Evolutionary conservation across 2,329 filamentous ascomycete species (phyloP).

Genomic region (Cyclaneusma minus): DNA sequence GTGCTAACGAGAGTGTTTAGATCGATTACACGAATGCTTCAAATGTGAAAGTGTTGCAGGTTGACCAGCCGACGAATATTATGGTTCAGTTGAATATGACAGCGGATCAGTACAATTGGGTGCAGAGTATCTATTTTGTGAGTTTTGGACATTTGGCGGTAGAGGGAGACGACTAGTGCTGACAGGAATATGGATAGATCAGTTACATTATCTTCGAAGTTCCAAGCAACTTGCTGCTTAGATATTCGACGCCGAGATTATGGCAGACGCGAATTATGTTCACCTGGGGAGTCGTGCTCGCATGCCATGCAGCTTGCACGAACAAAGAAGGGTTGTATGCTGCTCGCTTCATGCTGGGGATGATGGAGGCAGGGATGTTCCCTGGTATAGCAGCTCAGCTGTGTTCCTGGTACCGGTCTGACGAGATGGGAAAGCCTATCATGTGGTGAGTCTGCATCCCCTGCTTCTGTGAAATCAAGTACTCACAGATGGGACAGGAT

Average conservation of each 20-base stretch:
- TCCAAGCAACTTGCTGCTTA: constrained; percentile 23
- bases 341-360: constrained; percentile 24
- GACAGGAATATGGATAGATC: constrained; percentile 17
- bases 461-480: too few species aligned
- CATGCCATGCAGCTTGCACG: constrained; percentile 23
- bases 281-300: constrained; percentile 22
- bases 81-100: constrained; percentile 24
- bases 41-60: constrained; percentile 25
- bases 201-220: constrained; percentile 24
- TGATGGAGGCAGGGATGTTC: constrained; percentile 26
- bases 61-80: constrained; percentile 22
- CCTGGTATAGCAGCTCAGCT: constrained; percentile 25
- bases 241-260: constrained; percentile 19
- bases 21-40: constrained; percentile 25
- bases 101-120: constrained; percentile 24
- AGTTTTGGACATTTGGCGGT: too few species aligned
- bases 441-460: too few species aligned
- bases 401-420: constrained; percentile 29
- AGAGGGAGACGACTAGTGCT: too few species aligned
- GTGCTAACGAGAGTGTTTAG: constrained; percentile 3
- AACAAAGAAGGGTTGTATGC: constrained; percentile 22
- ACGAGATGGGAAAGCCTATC: constrained; percentile 26
- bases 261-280: constrained; percentile 23
- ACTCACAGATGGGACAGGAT: too few species aligned
- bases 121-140: constrained; percentile 23